A percentile compares a stretch with the other conserved stretches of the same genome.
These are phyloP conservation scores for Pleurotus giganteus DNA, from an alignment of 768 basidiomycete genomes.

Conservation along the genomic window DNA sequence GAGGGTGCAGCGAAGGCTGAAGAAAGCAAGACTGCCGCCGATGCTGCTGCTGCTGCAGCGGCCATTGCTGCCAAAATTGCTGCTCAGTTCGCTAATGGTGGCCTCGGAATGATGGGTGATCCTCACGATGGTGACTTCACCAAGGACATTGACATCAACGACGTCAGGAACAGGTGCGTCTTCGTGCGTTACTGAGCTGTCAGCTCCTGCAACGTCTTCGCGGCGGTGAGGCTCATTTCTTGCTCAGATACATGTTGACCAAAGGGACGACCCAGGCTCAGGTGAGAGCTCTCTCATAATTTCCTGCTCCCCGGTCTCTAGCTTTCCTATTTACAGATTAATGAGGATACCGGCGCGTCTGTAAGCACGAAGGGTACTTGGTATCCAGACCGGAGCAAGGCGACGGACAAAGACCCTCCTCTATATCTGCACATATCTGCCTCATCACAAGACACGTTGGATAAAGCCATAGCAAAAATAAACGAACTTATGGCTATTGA, in stretches of 20 bases:
- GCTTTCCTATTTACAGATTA: constrained; percentile 53
- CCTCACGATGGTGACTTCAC: constrained; percentile 78
- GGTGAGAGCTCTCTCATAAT: neutral
- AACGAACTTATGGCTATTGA: constrained; percentile 74
- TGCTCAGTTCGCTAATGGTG: constrained; percentile 65
- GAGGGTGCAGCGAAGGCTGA: constrained; percentile 40
- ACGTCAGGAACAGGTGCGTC: constrained; percentile 91
- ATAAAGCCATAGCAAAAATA: constrained; percentile 66
- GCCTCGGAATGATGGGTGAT: constrained; percentile 52
- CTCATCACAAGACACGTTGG: constrained; percentile 58
- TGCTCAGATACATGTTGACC: constrained; percentile 1
- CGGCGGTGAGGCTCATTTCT: neutral
- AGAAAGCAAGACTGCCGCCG: constrained; percentile 61
- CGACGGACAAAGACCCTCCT: constrained; percentile 90
- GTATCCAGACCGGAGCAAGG: constrained; percentile 92
- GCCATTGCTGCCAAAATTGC: constrained; percentile 96
- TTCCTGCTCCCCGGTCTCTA: no score
- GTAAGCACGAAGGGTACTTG: constrained; percentile 93
- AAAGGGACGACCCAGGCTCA: constrained; percentile 5
- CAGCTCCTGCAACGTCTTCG: neutral
- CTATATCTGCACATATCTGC: constrained; percentile 94
- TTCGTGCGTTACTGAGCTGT: constrained; percentile 13
- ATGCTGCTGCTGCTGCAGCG: constrained; percentile 67
- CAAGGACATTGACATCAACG: constrained; percentile 96
- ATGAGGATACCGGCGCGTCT: constrained; percentile 89